A percentile compares a stretch with the other conserved stretches of the same genome.
Evolutionary conservation across 1,284 basidiomycete species (phyloP).

Genomic region (Apiotrichum laibachii): DNA sequence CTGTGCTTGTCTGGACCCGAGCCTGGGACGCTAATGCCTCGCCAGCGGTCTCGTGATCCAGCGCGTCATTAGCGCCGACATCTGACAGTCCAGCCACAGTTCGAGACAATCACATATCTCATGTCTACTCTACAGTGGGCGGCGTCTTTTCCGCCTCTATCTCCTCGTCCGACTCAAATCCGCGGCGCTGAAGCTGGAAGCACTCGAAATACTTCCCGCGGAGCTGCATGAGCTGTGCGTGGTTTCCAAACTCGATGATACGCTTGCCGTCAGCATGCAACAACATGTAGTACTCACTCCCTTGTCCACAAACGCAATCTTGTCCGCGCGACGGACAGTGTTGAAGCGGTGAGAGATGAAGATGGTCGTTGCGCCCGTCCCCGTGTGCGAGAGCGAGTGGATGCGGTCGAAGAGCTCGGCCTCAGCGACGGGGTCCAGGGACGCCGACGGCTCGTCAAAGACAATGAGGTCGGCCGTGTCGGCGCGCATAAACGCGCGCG

Average conservation of each 20-base stretch:
- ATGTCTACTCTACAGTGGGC: no score
- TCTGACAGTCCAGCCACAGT: no score
- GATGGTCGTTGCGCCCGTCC: slow-evolving; percentile 62
- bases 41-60: no score
- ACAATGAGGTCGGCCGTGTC: slow-evolving; percentile 56
- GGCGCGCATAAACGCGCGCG: slow-evolving; percentile 72
- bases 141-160: no score
- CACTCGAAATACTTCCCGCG: slow-evolving; percentile 13
- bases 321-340: slow-evolving; percentile 30
- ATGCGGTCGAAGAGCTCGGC: slow-evolving; percentile 64
- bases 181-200: background rate
- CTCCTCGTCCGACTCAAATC: background rate
- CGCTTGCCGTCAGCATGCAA: slow-evolving; percentile 57
- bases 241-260: slow-evolving; percentile 73
- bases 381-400: slow-evolving; percentile 26
- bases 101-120: no score
- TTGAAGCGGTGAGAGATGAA: slow-evolving; percentile 76
- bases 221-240: slow-evolving; percentile 63
- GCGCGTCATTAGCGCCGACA: no score
- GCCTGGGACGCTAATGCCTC: no score
- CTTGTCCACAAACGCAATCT: slow-evolving; percentile 58
- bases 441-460: slow-evolving; percentile 58
- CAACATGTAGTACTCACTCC: slow-evolving; percentile 47
- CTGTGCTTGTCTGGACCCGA: no score
- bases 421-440: slow-evolving; percentile 70